Evolutionary conservation across 306 rosid species (phyloP).

Genomic region (Corylus avellana): DNA sequence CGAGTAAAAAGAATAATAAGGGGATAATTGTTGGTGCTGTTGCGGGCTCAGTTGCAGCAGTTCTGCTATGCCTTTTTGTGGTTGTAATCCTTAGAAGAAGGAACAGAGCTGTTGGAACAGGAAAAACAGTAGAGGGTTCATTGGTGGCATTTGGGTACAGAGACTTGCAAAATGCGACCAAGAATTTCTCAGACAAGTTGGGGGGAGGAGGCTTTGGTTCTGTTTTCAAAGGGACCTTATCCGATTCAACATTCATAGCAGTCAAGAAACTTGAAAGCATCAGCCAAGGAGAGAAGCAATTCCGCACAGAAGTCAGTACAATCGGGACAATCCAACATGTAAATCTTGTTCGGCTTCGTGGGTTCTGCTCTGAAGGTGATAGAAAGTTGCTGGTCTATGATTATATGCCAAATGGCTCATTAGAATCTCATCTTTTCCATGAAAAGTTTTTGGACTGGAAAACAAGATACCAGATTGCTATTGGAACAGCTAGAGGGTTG

Average conservation of each 20-base stretch:
- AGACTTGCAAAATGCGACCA: conserved; percentile 79
- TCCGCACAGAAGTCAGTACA: too few relatives aligned
- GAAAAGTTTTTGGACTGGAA: conserved; percentile 24
- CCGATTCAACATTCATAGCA: conserved; percentile 70
- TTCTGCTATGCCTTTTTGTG: conserved; percentile 37
- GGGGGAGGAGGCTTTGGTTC: conserved; percentile 97
- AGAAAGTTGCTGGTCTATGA: background rate
- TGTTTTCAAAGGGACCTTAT: conserved; percentile 75
- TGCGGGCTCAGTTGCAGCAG: conserved; percentile 41
- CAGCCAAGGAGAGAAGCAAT: too few relatives aligned
- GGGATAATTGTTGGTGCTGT: conserved; percentile 42
- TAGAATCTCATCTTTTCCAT: conserved; percentile 23
- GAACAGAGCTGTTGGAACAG: conserved; percentile 33
- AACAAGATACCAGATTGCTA: conserved; percentile 35
- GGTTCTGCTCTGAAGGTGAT: too few relatives aligned
- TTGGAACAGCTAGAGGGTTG: conserved; percentile 55
- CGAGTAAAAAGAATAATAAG: conserved; percentile 32
- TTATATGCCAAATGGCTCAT: conserved; percentile 21
- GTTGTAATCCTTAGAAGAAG: conserved; percentile 41
- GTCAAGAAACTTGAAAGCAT: conserved; percentile 21
- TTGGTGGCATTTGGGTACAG: conserved; percentile 68
- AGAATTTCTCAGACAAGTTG: conserved; percentile 80
- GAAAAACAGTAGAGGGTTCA: conserved; percentile 66
- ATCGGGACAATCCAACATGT: too few relatives aligned
- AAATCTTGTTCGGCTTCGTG: too few relatives aligned